Evolutionary conservation across 1,139 yeast species (phyloP), one percentile per base, ranked within the genome.

Genomic region (Nematodospora anomalae): DNA sequence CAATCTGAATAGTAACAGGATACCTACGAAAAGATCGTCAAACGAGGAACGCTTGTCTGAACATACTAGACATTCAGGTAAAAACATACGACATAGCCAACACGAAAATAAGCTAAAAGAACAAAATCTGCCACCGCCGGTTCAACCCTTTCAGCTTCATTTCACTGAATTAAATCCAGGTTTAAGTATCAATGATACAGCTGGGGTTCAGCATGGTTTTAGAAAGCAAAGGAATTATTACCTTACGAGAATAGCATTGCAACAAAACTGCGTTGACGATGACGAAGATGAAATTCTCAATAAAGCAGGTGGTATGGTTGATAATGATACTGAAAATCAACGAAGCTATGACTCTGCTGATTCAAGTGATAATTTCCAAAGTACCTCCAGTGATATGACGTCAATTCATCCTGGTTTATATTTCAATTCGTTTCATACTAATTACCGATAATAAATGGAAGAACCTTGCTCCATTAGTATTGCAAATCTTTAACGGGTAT

Each of bases 251-350:
- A 68, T 68, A 27, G 73, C 73, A 20, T 53, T 67, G 57, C 74
- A 68, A 51, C 67, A 67, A 52, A 72, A 68, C 46, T 61, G 64
- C 42, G 70, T 64, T 21, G 63, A 59, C 20, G 59, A 52, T n/a
- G 49, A 49, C 11, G 51, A 49, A 9, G 40, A 36, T 6, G 40
- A 28, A 22, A 21, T 18, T 6, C 6, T 18, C 21, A 18, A 18
- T 18, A 11, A 13, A 13, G 3, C 5, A 6, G 8, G 10, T 25
- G 13, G 15, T 25, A n/a, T 16, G 8, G 9, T n/a, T 12, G 15
- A 10, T 4, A 25, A 11, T 25, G 12, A 6, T 11, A 12, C 13
- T 16, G 13, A 6, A 15, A 18, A 6, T 18, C 21, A 18, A 18
- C 21, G 6, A 18, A 8, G 21, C 8, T 18, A 18, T 8, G 7